Percentiles rank a stretch among this genome's conserved stretches.
Evolutionary conservation across 2,329 filamentous ascomycete genomes (phyloP).

Genomic region (Cadophora malorum): DNA sequence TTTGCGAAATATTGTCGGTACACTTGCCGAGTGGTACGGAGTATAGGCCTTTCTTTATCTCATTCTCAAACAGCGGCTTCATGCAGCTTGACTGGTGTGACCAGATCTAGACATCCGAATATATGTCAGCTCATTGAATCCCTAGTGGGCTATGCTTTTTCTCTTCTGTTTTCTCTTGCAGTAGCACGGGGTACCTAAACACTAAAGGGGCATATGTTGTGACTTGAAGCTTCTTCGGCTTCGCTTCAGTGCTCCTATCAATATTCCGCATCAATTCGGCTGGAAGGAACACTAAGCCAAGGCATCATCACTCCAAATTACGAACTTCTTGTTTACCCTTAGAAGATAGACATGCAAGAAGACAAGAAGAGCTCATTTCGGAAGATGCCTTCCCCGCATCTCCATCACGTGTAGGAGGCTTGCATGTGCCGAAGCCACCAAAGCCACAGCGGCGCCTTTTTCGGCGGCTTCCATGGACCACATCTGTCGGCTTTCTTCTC

Average conservation of each 20-base stretch:
- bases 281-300: not conserved
- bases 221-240: not conserved
- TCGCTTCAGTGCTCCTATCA: constrained; percentile 2
- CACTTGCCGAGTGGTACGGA: not conserved
- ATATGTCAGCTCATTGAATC: not conserved
- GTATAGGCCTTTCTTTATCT: not conserved
- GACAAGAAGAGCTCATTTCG: constrained; percentile 6
- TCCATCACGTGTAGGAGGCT: constrained; percentile 1
- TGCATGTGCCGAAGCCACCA: constrained; percentile 9
- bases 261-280: not conserved
- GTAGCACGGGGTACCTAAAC: not conserved
- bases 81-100: not conserved
- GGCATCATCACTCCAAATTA: not conserved
- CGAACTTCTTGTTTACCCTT: constrained; percentile 9
- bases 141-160: not conserved
- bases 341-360: not conserved
- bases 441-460: constrained; percentile 16
- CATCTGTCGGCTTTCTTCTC: not conserved
- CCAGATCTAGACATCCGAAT: not conserved
- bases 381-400: constrained; percentile 20
- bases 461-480: constrained; percentile 14
- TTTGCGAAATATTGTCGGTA: not conserved
- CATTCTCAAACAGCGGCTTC: not conserved
- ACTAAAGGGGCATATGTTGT: not conserved
- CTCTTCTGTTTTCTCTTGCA: not conserved